A percentile compares a stretch with the other conserved stretches of the same genome.
Evolutionary conservation across 2,329 filamentous ascomycete genomes (phyloP).

Genomic region (Biscogniauxia sp.): DNA sequence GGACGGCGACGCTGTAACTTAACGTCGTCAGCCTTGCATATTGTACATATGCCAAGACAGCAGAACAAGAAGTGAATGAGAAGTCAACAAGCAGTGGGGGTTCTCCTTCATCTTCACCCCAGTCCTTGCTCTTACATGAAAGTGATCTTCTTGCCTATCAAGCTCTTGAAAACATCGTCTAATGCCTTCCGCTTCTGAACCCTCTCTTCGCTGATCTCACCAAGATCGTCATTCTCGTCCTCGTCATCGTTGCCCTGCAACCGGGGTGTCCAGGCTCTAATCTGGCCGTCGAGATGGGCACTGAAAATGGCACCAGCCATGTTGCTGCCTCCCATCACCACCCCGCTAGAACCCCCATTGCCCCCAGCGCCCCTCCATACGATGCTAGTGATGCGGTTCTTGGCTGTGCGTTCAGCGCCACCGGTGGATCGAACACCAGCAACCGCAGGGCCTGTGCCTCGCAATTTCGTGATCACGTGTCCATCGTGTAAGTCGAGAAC

Average conservation of each 20-base stretch:
- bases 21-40: not conserved
- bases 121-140: conserved; percentile 39
- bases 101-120: not conserved
- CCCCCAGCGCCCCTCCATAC: conserved; percentile 69
- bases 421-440: conserved; percentile 41
- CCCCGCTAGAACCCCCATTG: conserved; percentile 51
- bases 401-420: conserved; percentile 55
- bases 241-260: conserved; percentile 51
- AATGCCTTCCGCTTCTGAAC: conserved; percentile 75
- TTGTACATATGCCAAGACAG: not conserved
- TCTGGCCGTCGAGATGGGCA: conserved; percentile 79
- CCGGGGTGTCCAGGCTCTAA: conserved; percentile 72
- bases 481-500: conserved; percentile 79
- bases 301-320: conserved; percentile 66
- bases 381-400: conserved; percentile 69
- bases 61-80: not conserved
- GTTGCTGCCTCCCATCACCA: conserved; percentile 59
- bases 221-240: conserved; percentile 41
- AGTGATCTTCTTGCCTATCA: conserved; percentile 71
- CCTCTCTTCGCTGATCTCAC: conserved; percentile 42
- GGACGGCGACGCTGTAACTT: not conserved
- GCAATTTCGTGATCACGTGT: conserved; percentile 66
- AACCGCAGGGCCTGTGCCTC: conserved; percentile 57
- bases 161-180: conserved; percentile 73
- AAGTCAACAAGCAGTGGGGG: not conserved